Evolutionary conservation across 768 basidiomycete species (phyloP).

Genomic region (Lentinula raphanica): DNA sequence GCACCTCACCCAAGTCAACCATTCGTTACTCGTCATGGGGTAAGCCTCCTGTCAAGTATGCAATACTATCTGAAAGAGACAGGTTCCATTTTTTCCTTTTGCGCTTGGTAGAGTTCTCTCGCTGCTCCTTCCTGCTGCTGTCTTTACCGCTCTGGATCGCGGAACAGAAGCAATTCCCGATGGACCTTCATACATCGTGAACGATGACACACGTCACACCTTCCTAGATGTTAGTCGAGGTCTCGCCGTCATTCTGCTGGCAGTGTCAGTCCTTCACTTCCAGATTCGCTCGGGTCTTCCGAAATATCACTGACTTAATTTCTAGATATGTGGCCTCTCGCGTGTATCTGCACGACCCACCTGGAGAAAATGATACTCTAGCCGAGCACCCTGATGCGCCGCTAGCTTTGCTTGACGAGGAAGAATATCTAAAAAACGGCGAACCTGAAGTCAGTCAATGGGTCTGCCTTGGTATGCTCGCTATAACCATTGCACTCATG

Average conservation of each 20-base stretch:
- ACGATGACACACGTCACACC: slow-evolving; percentile 36
- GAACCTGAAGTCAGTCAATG: slow-evolving; percentile 61
- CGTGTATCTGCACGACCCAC: slow-evolving; percentile 66
- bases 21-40: slow-evolving; percentile 66
- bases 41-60: slow-evolving; percentile 22
- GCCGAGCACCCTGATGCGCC: slow-evolving; percentile 39
- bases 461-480: slow-evolving; percentile 50
- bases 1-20: slow-evolving; percentile 61
- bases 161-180: slow-evolving; percentile 17
- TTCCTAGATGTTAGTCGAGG: slow-evolving; percentile 64
- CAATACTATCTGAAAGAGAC: neutral
- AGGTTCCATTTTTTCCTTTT: neutral
- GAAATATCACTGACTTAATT: neutral
- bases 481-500: slow-evolving; percentile 53
- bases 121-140: slow-evolving; percentile 60
- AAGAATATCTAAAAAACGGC: slow-evolving; percentile 24
- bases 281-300: neutral
- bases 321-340: slow-evolving; percentile 61
- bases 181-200: slow-evolving; percentile 25
- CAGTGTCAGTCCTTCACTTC: slow-evolving; percentile 37
- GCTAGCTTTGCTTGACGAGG: slow-evolving; percentile 35
- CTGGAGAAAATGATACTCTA: slow-evolving; percentile 49
- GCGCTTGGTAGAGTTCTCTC: slow-evolving; percentile 43
- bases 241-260: slow-evolving; percentile 54
- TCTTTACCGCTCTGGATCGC: slow-evolving; percentile 55